A percentile compares a stretch with the other conserved stretches of the same genome.
Conservation (phyloP, 108 stramenopile genomes). For the Cylindrotheca fusiformis region DNA sequence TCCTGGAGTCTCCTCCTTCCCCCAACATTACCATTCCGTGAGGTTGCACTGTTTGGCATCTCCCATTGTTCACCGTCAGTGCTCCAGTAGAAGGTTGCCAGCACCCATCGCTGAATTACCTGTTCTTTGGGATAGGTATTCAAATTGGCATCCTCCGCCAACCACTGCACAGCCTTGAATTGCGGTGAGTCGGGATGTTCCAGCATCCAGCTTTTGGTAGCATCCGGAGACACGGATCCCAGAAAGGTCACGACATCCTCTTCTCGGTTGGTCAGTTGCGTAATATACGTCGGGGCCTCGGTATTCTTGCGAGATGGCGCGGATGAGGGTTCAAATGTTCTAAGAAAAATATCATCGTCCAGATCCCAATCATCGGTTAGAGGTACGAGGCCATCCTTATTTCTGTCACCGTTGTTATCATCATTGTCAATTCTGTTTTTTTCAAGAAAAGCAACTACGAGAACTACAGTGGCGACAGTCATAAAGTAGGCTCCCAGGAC, state of each 20-base stretch:
- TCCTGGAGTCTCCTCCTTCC: background rate
- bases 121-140: constrained; percentile 4
- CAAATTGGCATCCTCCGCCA: constrained; percentile 17
- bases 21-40: background rate
- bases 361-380: background rate
- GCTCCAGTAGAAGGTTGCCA: constrained; percentile 51
- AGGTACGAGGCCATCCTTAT: background rate
- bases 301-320: background rate
- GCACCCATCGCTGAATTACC: constrained; percentile 41
- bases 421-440: background rate
- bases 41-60: constrained; percentile 12
- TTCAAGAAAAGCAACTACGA: background rate
- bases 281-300: background rate
- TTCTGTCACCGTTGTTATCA: background rate
- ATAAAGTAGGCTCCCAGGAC: constrained; percentile 4
- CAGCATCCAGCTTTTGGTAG: background rate
- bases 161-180: constrained; percentile 22
- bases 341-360: background rate
- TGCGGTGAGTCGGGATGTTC: constrained; percentile 16
- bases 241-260: background rate
- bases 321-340: background rate
- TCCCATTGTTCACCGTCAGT: constrained; percentile 48
- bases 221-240: background rate
- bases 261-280: background rate
- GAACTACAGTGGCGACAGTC: constrained; percentile 2